Conservation (phyloP, 345 rosid genomes). For the Sisymbrium altissimum region DNA sequence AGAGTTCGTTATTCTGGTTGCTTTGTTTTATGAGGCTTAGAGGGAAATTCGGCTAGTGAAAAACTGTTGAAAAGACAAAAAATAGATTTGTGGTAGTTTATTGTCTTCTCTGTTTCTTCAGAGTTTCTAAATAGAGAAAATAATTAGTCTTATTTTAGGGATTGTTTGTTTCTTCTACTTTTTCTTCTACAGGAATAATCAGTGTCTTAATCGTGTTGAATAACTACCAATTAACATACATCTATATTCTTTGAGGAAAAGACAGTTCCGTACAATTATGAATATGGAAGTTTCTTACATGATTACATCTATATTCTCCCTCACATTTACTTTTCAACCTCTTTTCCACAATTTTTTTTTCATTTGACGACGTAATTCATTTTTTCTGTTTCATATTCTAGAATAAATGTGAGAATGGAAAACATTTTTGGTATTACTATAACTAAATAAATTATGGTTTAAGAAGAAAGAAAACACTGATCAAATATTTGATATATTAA, state of each 20-base stretch:
- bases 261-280: background rate
- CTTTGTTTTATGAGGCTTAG: conserved; percentile 29
- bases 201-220: conserved; percentile 15
- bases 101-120: conserved; percentile 18
- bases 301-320: no score
- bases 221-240: background rate
- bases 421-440: background rate
- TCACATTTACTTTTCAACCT: background rate
- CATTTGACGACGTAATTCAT: background rate
- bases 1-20: conserved; percentile 30
- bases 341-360: background rate
- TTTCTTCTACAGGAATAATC: conserved; percentile 8
- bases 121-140: conserved; percentile 26
- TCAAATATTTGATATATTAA: no score
- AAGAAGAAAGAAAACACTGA: background rate
- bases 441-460: background rate
- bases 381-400: background rate
- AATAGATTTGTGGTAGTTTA: conserved; percentile 29
- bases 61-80: conserved; percentile 14
- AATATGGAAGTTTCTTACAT: background rate
- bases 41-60: conserved; percentile 22
- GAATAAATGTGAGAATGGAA: background rate
- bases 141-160: conserved; percentile 22
- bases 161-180: conserved; percentile 8
- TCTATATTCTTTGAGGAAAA: background rate